Percentiles rank a stretch among this genome's conserved stretches.
Evolutionary conservation across 768 basidiomycete genomes (phyloP).

Genomic region (Boletus edulis): DNA sequence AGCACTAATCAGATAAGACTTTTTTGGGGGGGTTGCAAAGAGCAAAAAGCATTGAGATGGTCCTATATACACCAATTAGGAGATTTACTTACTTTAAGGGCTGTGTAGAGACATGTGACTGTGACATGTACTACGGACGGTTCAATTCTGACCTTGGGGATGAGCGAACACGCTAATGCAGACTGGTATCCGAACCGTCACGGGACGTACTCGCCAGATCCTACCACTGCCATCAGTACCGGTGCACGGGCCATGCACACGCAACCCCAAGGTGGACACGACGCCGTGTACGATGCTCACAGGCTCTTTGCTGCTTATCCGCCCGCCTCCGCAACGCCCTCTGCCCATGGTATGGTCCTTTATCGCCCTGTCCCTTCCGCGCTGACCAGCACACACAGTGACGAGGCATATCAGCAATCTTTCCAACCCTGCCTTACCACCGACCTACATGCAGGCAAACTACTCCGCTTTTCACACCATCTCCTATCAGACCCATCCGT

Average conservation of each 20-base stretch:
- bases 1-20: too few species aligned
- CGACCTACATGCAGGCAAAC: conserved; percentile 60
- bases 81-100: too few species aligned
- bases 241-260: background rate
- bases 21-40: too few species aligned
- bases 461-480: conserved; percentile 22
- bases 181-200: conserved; percentile 25
- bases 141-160: conserved; percentile 10
- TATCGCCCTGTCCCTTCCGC: background rate
- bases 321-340: conserved; percentile 73
- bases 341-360: conserved; percentile 57
- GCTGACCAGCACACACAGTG: conserved; percentile 41
- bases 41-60: too few species aligned
- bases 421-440: conserved; percentile 55
- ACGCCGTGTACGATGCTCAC: conserved; percentile 68
- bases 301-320: conserved; percentile 66
- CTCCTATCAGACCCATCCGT: conserved; percentile 30
- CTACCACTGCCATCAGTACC: background rate
- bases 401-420: conserved; percentile 63
- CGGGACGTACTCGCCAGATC: conserved; percentile 12
- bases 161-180: conserved; percentile 21
- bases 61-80: too few species aligned
- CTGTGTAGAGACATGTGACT: conserved; percentile 7
- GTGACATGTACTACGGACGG: conserved; percentile 11
- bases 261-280: conserved; percentile 20